Evolutionary conservation across 805 yeast species (phyloP), one percentile per base, ranked within the genome.

Genomic region (Candida ortonii): DNA sequence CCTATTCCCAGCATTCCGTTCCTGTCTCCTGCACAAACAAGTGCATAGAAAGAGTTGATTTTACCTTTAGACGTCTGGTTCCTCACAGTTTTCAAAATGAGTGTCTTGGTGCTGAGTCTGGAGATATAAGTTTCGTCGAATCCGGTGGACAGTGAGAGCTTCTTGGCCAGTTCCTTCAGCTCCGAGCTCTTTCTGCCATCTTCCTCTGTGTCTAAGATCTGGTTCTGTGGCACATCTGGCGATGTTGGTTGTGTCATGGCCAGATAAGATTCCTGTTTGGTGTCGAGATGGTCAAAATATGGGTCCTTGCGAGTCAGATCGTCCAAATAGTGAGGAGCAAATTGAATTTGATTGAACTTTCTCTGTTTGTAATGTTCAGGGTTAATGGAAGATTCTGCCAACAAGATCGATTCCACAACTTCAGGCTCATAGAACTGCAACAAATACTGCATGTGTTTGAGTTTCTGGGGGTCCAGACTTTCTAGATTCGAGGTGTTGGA

Each of bases 1-100:
- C 97, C 98, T 30, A 89, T 68, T 22, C 97, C 97, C 40, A 93
- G 70, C 82, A 87, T 84, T 45, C 98, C 98, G 46, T 85, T 84
- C 36, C 80, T 74, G 62, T 93, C 95, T 30, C 98, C 98, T 11
- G 84, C 96, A 22, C 88, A 84, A 10, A 88, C 90, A 44, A 93
- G 61, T 0, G 88, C 83, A 61, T 84, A 90, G 59, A 78, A 81
- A 24, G 86, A 76, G 33, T 82, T 78, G 46, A 85, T 85, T 58
- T 87, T 88, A 59, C 97, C 97, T 68, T 86, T 85, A 24, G 87
- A 79, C 2, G 97, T 90, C 70, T 87, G 95, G 57, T 87, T 86
- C 36, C 88, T 79, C 16, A 90, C 97, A 33, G 84, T 69, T 63
- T 86, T 88, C 67, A 79, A 67, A 25, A 83, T 70, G 42, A 84